Percentiles rank a stretch among this genome's conserved stretches.
Conservation (phyloP, 805 yeast genomes). For the Jamesozyma spencerorum region DNA sequence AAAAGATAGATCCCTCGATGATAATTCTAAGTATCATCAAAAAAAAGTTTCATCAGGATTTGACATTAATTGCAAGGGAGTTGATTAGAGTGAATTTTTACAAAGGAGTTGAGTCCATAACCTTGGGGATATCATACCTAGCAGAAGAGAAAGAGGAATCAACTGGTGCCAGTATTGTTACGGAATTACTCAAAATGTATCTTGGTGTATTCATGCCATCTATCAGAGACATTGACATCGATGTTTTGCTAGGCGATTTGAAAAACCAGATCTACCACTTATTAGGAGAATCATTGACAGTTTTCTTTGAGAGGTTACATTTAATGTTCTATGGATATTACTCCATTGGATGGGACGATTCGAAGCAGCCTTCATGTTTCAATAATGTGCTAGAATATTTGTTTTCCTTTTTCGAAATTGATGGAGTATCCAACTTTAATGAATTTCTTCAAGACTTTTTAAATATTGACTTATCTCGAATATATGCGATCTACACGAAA, state of each 20-base stretch:
- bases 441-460: slow-evolving; percentile 2
- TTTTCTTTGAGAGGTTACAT: slow-evolving; percentile 15
- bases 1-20: neutral
- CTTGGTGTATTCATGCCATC: neutral
- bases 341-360: slow-evolving; percentile 5
- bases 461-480: slow-evolving; percentile 1
- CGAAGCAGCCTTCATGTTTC: neutral
- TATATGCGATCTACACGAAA: neutral
- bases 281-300: slow-evolving; percentile 8
- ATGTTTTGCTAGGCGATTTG: neutral
- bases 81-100: slow-evolving; percentile 8
- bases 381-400: neutral
- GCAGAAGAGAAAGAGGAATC: neutral
- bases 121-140: neutral
- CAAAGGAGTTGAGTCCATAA: neutral
- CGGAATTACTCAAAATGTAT: neutral
- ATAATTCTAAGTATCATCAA: slow-evolving; percentile 1
- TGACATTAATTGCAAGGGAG: slow-evolving; percentile 2
- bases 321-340: slow-evolving; percentile 10
- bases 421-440: slow-evolving; percentile 1
- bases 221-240: too few relatives aligned
- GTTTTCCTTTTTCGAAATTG: neutral
- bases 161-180: neutral
- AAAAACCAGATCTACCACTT: neutral
- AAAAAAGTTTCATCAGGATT: slow-evolving; percentile 14